Evolutionary conservation across 2,329 filamentous ascomycete species (phyloP).

Genomic region (Phialophora expanda): DNA sequence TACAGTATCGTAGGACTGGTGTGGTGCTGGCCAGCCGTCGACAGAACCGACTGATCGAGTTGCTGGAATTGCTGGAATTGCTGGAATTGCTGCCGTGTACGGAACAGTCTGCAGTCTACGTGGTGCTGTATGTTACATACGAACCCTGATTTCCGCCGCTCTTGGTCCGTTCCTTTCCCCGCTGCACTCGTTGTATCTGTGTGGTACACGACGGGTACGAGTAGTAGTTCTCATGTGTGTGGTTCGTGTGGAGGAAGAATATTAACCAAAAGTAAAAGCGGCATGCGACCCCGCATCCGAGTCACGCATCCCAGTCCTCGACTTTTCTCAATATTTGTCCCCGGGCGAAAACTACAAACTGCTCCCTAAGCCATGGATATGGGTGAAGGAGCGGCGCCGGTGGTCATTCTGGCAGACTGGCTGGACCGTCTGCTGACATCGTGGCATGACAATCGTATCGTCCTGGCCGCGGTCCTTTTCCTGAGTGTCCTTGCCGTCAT

Average conservation of each 20-base stretch:
- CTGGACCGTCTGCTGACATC: slow-evolving; percentile 32
- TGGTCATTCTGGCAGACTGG: slow-evolving; percentile 37
- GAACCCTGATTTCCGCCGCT: too few relatives aligned
- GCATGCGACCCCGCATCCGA: not conserved
- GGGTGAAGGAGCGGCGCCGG: slow-evolving; percentile 32
- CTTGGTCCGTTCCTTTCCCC: too few relatives aligned
- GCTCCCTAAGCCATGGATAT: slow-evolving; percentile 33
- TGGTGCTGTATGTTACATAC: too few relatives aligned
- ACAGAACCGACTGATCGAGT: too few relatives aligned
- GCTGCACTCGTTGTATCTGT: too few relatives aligned
- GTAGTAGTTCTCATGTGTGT: not conserved
- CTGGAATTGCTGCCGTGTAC: too few relatives aligned
- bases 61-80: too few relatives aligned
- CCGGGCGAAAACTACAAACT: not conserved
- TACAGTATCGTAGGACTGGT: too few relatives aligned
- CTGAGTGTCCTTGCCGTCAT: slow-evolving; percentile 24
- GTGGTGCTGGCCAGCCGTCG: too few relatives aligned
- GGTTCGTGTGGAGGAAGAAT: too few relatives aligned
- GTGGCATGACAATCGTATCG: slow-evolving; percentile 37
- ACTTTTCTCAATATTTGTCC: slow-evolving; percentile 2
- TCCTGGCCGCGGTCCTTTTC: slow-evolving; percentile 21
- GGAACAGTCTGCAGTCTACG: too few relatives aligned
- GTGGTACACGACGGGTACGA: not conserved
- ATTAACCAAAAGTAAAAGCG: too few relatives aligned
- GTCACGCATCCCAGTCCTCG: not conserved